Conservation (phyloP, 148 eudicot genomes). For the Camellia lanceoleosa region DNA sequence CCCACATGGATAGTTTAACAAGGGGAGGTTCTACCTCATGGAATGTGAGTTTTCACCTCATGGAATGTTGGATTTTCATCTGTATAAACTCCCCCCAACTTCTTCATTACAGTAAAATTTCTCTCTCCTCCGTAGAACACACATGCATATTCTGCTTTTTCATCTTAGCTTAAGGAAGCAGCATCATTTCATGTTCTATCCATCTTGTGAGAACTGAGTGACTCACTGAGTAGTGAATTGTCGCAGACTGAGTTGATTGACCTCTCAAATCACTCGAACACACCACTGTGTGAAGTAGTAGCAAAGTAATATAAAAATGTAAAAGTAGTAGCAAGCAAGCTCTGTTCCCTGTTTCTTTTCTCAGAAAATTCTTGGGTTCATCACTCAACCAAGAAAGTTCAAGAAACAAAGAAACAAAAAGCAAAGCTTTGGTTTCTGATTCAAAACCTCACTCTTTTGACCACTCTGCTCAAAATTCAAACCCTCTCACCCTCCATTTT, state of each 20-base stretch:
- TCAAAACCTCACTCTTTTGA: conserved; percentile 20
- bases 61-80: background rate
- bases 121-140: background rate
- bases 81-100: background rate
- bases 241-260: background rate
- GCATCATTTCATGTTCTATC: background rate
- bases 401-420: conserved; percentile 30
- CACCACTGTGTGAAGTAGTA: background rate
- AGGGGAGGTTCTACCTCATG: background rate
- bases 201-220: background rate
- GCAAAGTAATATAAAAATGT: background rate
- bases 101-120: no score
- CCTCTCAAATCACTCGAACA: background rate
- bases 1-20: background rate
- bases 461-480: conserved; percentile 24
- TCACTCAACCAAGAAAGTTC: conserved; percentile 15
- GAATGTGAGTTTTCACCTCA: background rate
- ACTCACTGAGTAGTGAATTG: background rate
- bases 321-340: background rate
- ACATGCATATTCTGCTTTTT: background rate
- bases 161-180: background rate
- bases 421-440: conserved; percentile 18
- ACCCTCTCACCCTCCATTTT: conserved; percentile 16
- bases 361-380: conserved; percentile 12
- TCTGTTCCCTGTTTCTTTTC: background rate